Percentiles rank a stretch among this genome's conserved stretches.
Evolutionary conservation across 805 yeast genomes (phyloP).

Genomic region (Pichia gijzeniarum): DNA sequence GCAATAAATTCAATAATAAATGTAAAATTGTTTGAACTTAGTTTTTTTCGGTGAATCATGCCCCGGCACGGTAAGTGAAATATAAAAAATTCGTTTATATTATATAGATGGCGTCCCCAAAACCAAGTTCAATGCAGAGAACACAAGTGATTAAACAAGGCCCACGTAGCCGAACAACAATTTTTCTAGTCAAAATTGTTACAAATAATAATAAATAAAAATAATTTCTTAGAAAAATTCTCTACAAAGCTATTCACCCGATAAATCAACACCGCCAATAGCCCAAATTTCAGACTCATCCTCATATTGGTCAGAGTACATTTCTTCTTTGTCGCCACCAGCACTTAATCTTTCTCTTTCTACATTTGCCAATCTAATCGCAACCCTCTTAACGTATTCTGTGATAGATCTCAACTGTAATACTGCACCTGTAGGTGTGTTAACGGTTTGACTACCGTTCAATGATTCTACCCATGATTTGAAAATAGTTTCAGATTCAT

Average conservation of each 20-base stretch:
- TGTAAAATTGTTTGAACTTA: no score
- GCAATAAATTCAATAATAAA: no score
- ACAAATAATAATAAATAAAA: not conserved
- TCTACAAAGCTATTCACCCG: constrained; percentile 15
- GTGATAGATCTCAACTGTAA: constrained; percentile 68
- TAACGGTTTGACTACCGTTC: constrained; percentile 32
- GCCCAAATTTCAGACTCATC: constrained; percentile 88
- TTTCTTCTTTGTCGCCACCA: constrained; percentile 84
- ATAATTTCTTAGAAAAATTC: not conserved
- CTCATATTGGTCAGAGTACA: constrained; percentile 78
- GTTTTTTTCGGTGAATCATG: no score
- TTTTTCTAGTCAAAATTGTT: no score
- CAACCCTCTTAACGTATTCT: constrained; percentile 89
- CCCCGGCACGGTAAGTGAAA: no score
- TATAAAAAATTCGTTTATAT: no score
- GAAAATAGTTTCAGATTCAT: constrained; percentile 44
- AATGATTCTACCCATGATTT: constrained; percentile 54
- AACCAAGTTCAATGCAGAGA: no score
- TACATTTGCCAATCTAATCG: constrained; percentile 73
- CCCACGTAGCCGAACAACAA: no score
- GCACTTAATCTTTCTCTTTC: constrained; percentile 84
- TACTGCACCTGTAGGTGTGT: constrained; percentile 38
- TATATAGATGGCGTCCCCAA: no score
- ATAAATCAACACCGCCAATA: constrained; percentile 61
- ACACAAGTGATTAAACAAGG: no score